A percentile compares a stretch with the other conserved stretches of the same genome.
Evolutionary conservation across 2,329 filamentous ascomycete genomes (phyloP).

Genomic region (Aspergillus ruber): DNA sequence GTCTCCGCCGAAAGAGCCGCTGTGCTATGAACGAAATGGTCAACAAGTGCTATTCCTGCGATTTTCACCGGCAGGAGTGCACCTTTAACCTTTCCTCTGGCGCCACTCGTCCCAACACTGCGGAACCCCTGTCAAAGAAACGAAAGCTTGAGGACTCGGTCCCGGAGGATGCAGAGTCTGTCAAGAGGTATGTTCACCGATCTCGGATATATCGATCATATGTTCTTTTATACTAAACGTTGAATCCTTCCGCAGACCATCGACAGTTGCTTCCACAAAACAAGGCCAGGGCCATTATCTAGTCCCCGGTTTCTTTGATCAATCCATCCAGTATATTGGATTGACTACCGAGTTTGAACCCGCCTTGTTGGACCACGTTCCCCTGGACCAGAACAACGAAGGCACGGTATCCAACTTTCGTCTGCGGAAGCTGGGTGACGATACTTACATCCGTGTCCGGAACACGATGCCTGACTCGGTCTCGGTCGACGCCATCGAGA

Average conservation of each 20-base stretch:
- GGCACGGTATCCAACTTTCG: constrained; percentile 29
- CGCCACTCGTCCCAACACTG: constrained; percentile 12
- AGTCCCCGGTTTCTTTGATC: constrained; percentile 28
- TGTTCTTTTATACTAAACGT: too few species aligned
- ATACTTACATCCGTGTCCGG: constrained; percentile 36
- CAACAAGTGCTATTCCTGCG: constrained; percentile 40
- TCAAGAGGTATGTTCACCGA: constrained; percentile 29
- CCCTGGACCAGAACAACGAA: constrained; percentile 36
- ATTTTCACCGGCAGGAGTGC: constrained; percentile 40
- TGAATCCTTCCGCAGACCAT: constrained; percentile 14
- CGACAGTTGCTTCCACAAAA: constrained; percentile 11
- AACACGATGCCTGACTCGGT: constrained; percentile 25
- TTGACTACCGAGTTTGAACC: constrained; percentile 39
- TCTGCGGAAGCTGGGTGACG: constrained; percentile 32
- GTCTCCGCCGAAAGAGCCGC: constrained; percentile 36
- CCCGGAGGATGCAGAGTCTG: constrained; percentile 21
- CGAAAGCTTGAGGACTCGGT: constrained; percentile 32
- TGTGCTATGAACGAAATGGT: constrained; percentile 40
- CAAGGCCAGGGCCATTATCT: constrained; percentile 1
- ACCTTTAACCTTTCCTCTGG: constrained; percentile 29
- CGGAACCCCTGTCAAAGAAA: constrained; percentile 29
- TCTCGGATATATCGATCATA: not conserved
- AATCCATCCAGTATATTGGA: constrained; percentile 37
- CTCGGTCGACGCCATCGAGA: constrained; percentile 37
- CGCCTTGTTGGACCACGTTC: constrained; percentile 33